Evolutionary conservation across 345 rosid species (phyloP).

Genomic region (Corymbia maculata): DNA sequence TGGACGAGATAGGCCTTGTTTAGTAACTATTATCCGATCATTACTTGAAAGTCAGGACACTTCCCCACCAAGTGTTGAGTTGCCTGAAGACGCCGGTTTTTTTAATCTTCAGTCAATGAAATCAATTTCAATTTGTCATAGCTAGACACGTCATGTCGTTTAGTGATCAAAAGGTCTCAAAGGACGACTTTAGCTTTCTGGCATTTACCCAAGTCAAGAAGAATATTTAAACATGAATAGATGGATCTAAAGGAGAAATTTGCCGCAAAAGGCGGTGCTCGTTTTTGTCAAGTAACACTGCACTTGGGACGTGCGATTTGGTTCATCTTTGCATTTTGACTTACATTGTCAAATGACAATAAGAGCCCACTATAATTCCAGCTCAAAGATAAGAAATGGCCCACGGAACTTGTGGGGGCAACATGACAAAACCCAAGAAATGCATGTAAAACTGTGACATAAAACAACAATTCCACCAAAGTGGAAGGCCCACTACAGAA

Average conservation of each 20-base stretch:
- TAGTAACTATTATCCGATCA: background rate
- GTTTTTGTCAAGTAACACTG: background rate
- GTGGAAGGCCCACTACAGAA: no score
- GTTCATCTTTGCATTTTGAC: background rate
- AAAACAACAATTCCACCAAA: no score
- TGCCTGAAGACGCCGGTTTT: background rate
- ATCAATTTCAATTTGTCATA: background rate
- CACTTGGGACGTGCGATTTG: background rate
- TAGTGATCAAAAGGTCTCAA: background rate
- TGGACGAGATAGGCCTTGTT: background rate
- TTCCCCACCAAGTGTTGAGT: background rate
- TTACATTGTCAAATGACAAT: background rate
- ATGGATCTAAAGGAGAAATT: background rate
- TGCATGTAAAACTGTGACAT: background rate
- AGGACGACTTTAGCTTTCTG: background rate
- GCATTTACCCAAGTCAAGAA: background rate
- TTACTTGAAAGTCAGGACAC: background rate
- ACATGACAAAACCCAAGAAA: background rate
- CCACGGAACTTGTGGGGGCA: background rate
- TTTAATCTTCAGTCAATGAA: background rate
- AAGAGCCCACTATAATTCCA: background rate
- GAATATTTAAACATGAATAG: background rate
- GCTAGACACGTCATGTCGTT: background rate
- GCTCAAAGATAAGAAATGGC: background rate
- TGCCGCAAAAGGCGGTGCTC: background rate